Evolutionary conservation across 352 stramenopile genomes (phyloP).

Genomic region (Peronospora farinosa): DNA sequence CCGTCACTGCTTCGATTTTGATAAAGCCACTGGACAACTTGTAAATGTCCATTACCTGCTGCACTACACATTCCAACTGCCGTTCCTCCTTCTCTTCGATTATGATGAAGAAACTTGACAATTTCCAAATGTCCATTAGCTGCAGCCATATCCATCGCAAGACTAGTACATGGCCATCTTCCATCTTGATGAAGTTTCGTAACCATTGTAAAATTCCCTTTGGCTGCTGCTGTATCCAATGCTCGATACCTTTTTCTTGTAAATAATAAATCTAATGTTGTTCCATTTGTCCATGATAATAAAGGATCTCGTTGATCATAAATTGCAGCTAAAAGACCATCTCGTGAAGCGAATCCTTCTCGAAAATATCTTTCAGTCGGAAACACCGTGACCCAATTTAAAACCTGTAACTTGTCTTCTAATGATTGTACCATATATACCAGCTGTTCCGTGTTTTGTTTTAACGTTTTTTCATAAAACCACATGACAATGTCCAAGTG

Average conservation of each 20-base stretch:
- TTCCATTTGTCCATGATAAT: constrained; percentile 19
- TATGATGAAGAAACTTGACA: constrained; percentile 35
- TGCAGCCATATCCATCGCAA: constrained; percentile 38
- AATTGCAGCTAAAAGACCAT: constrained; percentile 19
- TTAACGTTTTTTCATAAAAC: constrained; percentile 21
- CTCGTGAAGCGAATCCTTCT: constrained; percentile 31
- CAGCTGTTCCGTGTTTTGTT: constrained; percentile 1
- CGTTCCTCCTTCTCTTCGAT: constrained; percentile 38
- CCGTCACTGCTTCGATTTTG: constrained; percentile 30
- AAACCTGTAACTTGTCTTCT: constrained; percentile 19
- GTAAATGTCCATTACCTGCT: constrained; percentile 34
- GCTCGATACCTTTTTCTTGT: constrained; percentile 17
- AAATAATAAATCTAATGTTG: constrained; percentile 11
- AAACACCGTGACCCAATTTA: constrained; percentile 39
- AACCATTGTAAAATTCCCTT: constrained; percentile 32
- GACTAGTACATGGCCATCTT: constrained; percentile 31
- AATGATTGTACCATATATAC: constrained; percentile 34
- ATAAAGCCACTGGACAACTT: constrained; percentile 35
- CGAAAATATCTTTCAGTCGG: constrained; percentile 21
- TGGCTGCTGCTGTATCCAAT: constrained; percentile 27
- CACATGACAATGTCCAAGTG: constrained; percentile 35
- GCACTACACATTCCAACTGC: constrained; percentile 33
- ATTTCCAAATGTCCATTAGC: constrained; percentile 33
- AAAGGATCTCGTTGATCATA: constrained; percentile 34
- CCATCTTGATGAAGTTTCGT: constrained; percentile 29